Evolutionary conservation across 164 flowering plant genomes (phyloP), one percentile per base, ranked within the genome.

Genomic region (Umbellularia californica): DNA sequence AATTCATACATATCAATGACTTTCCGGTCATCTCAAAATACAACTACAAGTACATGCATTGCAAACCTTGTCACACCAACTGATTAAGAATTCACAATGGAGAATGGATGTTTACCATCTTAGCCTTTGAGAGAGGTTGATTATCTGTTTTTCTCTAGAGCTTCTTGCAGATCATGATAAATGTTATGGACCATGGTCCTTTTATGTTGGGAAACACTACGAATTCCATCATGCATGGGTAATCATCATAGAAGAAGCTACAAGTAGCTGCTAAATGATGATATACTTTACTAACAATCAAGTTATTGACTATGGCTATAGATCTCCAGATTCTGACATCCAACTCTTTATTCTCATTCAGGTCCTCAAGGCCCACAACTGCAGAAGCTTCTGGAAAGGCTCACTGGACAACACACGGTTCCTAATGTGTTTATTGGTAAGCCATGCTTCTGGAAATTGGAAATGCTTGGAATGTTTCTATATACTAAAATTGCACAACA

Each of bases 321-420:
- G 11, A 66, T 22, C 41, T 74, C 4, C 23, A 20, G 25, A 33
- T n/a, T 35, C 28, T 74, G n/a, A 28, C 65, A 19, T 50, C 30
- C 22, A 24, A 58, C 55, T 23, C 17, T 65, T 22, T 70, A 50
- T 63, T 70, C 63, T 71, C 17, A 70, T 85, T 68, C 80, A 95
- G 99, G 99, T 84, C 79, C 96, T 71, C 95, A 95, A 83, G 97
- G 98, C 66, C 93, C 92, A 73, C 97, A 95, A 77, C 47, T 95
- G 80, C 98, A 92, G 81, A 92, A 91, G 85, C 85, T 94, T 68
- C 78, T 95, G 78, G 91, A 90, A 78, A 87, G 94, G 82, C 88
- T 95, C n/a, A 95, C 99, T 68, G 98, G 98, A 64, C 99, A 95
- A 73, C 85, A 86, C 74, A 95, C 99, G 22, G 99, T 95, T 25